Conservation (phyloP, 805 yeast species). For the Schwanniomyces pseudopolymorphus region DNA sequence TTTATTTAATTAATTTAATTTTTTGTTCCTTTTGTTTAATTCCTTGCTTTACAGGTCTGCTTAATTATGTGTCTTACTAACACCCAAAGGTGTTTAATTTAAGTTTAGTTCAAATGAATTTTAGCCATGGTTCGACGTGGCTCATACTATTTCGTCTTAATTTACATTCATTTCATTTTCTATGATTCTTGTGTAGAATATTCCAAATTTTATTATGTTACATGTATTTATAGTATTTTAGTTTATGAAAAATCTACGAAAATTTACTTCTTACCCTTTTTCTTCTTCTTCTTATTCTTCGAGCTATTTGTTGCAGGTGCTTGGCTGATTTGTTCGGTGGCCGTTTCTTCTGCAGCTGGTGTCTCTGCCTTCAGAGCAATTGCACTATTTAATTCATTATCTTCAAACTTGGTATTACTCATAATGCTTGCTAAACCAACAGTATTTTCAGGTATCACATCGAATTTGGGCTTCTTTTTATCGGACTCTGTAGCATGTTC, state of each 20-base stretch:
- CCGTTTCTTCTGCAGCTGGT: slow-evolving; percentile 5
- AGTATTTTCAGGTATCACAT: slow-evolving; percentile 13
- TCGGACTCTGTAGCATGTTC: slow-evolving; percentile 10
- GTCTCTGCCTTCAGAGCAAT: slow-evolving; percentile 7
- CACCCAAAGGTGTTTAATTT: not conserved
- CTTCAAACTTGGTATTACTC: slow-evolving; percentile 36
- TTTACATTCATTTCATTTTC: not conserved
- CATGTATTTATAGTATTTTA: not conserved
- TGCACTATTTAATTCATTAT: slow-evolving; percentile 13
- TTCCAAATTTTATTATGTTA: not conserved
- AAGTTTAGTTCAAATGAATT: slow-evolving; percentile 1
- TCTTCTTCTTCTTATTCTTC: slow-evolving; percentile 28
- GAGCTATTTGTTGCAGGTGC: slow-evolving; percentile 5
- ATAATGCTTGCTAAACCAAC: slow-evolving; percentile 41
- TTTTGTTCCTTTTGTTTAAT: not conserved
- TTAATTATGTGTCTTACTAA: not conserved
- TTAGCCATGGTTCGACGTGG: not conserved
- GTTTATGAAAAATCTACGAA: not conserved
- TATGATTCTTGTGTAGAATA: not conserved
- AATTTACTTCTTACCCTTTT: slow-evolving; percentile 29
- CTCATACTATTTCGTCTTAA: not conserved
- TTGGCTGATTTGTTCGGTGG: slow-evolving; percentile 8
- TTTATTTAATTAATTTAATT: not conserved
- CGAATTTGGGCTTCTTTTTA: slow-evolving; percentile 6
- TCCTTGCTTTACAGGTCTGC: not conserved